Base-by-base conservation (phyloP, 2,329 filamentous ascomycete species). In the Aciculosporium take region DNA sequence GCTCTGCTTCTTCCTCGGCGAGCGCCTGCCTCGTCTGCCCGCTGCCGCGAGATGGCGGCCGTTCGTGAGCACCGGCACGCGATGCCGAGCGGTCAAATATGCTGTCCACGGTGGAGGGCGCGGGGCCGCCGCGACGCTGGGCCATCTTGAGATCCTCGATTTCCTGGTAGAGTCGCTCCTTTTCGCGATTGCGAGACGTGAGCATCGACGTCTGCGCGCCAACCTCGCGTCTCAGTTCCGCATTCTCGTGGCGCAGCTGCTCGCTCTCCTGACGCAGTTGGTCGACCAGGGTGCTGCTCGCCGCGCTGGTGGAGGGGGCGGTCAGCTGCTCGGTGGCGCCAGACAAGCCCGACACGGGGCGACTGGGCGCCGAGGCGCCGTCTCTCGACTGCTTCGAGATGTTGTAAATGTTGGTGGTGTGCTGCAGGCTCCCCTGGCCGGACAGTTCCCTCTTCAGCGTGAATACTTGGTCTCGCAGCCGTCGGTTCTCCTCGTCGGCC, bases 191-290 rank as follows among this genome's bases (percentile, higher is more conserved):
- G 20, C 91, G 76, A 28, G 91, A 96, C 1, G 89, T 95, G 27
- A 98, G 72, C 86, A 98, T 96, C 0, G 88, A 95, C 1, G 88
- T 94, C 58, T 98, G 91, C 3, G 91, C 91, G 46, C 88, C 86
- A 24, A 96, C 84, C 59, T 96, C 88, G 41, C 88, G 82, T 40
- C 89, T 78, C 25, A 98, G 63, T 57, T 95, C 89, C 3, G 86
- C 85, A 53, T 95, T 96, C 55, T 96, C 89, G 55, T 89, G 86
- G 39, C 84, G 81, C 23, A 96, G 66, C 50, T 93, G 81, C 47
- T 86, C 81, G 42, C 72, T 72, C 52, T 81, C 76, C 4, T 69
- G 67, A 8, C 74, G 71, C 7, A 86, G 64, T 46, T 94, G 86
- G n/a, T 91, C 83, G 9, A 85, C 72, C 2, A 87, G 73, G 7